Evolutionary conservation across 106 monocot genomes (phyloP).

Genomic region (Dendrobium officinale): DNA sequence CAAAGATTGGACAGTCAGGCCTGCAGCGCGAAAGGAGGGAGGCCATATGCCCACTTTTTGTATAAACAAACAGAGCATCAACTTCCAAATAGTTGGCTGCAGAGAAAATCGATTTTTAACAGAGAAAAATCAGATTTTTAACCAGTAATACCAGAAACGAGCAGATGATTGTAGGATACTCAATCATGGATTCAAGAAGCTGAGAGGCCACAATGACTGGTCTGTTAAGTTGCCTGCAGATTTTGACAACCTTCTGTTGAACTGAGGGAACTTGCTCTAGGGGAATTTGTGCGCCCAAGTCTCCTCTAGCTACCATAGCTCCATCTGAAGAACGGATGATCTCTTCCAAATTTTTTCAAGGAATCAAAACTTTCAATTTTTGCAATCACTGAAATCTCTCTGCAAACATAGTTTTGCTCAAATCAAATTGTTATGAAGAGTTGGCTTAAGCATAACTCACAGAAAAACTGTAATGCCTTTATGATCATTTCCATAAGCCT

Average conservation of each 20-base stretch:
- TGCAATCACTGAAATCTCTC: slow-evolving; percentile 84
- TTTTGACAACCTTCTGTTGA: slow-evolving; percentile 71
- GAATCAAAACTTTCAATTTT: slow-evolving; percentile 94
- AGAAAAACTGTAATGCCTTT: too few relatives aligned
- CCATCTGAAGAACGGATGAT: slow-evolving; percentile 90
- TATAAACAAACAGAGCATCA: slow-evolving; percentile 70
- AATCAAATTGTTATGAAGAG: too few relatives aligned
- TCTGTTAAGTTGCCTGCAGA: slow-evolving; percentile 87
- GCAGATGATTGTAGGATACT: slow-evolving; percentile 59
- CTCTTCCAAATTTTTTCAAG: slow-evolving; percentile 75
- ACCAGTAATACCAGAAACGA: too few relatives aligned
- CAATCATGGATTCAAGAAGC: slow-evolving; percentile 94
- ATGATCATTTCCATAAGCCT: too few relatives aligned
- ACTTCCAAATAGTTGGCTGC: slow-evolving; percentile 69
- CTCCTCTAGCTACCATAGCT: slow-evolving; percentile 96
- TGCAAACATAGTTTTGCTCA: slow-evolving; percentile 13
- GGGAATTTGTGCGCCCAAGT: slow-evolving; percentile 94
- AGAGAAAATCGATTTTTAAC: not conserved
- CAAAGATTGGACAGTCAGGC: slow-evolving; percentile 94
- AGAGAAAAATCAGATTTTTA: not conserved
- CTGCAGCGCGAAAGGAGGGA: slow-evolving; percentile 86
- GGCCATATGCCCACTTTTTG: slow-evolving; percentile 80
- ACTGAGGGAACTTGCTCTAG: slow-evolving; percentile 86
- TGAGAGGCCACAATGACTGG: slow-evolving; percentile 97
- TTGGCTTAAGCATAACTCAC: too few relatives aligned